Evolutionary conservation across 306 rosid species (phyloP), one percentile per base, ranked within the genome.

Genomic region (Fragaria ananassa): DNA sequence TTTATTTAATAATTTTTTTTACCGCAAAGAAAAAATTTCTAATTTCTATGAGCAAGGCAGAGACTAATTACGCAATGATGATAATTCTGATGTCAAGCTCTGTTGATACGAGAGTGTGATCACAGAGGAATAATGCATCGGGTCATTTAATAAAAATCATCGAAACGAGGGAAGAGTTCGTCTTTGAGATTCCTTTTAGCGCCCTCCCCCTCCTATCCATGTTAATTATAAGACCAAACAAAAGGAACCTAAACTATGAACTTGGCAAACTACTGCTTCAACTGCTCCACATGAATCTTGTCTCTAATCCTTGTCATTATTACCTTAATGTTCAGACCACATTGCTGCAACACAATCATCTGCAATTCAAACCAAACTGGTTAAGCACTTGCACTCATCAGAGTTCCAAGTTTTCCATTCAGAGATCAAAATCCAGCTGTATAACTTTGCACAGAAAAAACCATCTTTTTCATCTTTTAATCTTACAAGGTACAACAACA

Each of bases 401-500:
- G 19, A 17, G 68, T 31, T 49, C 19, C 31, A 85, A 70, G 21
- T 63, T 23, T 60, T 12, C 4, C 18, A 68, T 68, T 54, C 41
- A 50, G 68, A 70, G 70, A 80, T 74, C 68, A 71, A 50, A 18
- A 57, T 56, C 18, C 71, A 65, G 53, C 37, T 51, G 6, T 9
- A 9, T 42, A 66, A 39, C 49, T 74, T 74, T 68, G 37, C 31
- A 35, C 39, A 53, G 23, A 25, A 86, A 85, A 79, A 56, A 15
- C 39, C 27, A 53, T 61, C 81, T 68, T 80, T 86, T 84, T 78
- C 78, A 49, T 79, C 57, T 74, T 76, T 77, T 83, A 84, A 83
- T 80, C 83, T 83, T 87, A 88, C 88, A 83, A 62, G 44, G 44
- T 62, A 81, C 80, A 76, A 74, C 39, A 79, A 76, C 39, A 79